Evolutionary conservation across 257 asterid species (phyloP), one percentile per base, ranked within the genome.

Genomic region (Leonotis leonurus): DNA sequence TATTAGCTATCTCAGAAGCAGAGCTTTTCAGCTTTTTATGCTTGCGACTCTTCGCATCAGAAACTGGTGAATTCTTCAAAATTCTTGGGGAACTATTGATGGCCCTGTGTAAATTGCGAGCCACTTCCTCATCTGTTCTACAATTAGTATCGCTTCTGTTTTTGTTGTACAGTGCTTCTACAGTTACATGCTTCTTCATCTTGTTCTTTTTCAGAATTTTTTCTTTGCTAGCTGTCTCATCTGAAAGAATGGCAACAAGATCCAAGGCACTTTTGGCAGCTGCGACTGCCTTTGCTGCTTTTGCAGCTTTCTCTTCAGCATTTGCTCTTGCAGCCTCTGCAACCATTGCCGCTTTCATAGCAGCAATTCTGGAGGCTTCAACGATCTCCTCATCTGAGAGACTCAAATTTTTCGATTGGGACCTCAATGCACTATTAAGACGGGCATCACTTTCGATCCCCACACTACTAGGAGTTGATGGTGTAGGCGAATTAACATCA

Each of bases 261-360:
- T 84, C 96, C 65, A 91, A 72, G 24, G 98, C 98, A 60, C 60
- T 80, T 83, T 81, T 91, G 46, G 98, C 98, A 64, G 92, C 92
- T 45, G 93, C 85, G 66, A 88, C 82, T 6, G 96, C 96, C 78
- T 70, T 86, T 1, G 87, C 95, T 22, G 98, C 96, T 76, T 75
- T 91, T 22, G 87, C 85, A 22, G 98, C 98, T 73, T 91, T 91
- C 69, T 82, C 88, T 72, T 86, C 96, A 13, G 98, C 98, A 11
- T 69, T 67, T 69, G 95, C 95, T 73, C 95, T 81, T 17, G 96
- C 95, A 41, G 78, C 75, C 69, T 70, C 80, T 16, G 98, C 98
- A 48, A 67, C 74, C 71, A 69, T 79, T 26, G 80, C 73, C 44
- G 98, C 94, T 68, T 82, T 88, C n/a, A 66, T 16, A 55, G 96